Conservation (phyloP, 2,329 filamentous ascomycete species). For the Colletotrichum kahawae region DNA sequence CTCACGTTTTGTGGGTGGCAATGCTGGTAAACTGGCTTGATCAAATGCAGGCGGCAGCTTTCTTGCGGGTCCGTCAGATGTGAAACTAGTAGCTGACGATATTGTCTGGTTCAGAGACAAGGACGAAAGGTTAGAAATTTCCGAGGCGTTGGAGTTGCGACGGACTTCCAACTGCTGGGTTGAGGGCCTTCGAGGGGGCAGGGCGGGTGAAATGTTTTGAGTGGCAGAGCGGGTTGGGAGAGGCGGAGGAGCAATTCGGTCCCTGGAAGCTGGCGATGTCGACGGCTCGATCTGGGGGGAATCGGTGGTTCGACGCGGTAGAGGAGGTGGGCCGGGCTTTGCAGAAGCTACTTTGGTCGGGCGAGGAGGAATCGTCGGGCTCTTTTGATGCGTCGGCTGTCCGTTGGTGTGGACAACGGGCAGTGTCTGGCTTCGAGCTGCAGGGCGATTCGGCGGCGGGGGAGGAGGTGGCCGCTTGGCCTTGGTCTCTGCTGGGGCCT, state of each 20-base stretch:
- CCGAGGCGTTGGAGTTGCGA: slow-evolving; percentile 63
- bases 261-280: slow-evolving; percentile 28
- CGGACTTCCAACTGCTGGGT: slow-evolving; percentile 48
- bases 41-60: slow-evolving; percentile 63
- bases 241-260: slow-evolving; percentile 37
- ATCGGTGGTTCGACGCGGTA: slow-evolving; percentile 42
- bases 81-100: slow-evolving; percentile 54
- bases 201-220: slow-evolving; percentile 46
- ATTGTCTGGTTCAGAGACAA: slow-evolving; percentile 51
- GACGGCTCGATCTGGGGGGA: slow-evolving; percentile 25
- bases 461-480: slow-evolving; percentile 49
- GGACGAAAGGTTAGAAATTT: slow-evolving; percentile 58
- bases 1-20: slow-evolving; percentile 62
- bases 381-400: slow-evolving; percentile 26
- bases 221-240: slow-evolving; percentile 43
- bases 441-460: slow-evolving; percentile 47
- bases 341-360: slow-evolving; percentile 29
- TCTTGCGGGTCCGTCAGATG: slow-evolving; percentile 48
- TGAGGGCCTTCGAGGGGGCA: slow-evolving; percentile 56
- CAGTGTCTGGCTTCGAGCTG: slow-evolving; percentile 39
- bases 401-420: slow-evolving; percentile 35
- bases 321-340: slow-evolving; percentile 37
- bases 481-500: slow-evolving; percentile 35
- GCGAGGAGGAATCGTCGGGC: slow-evolving; percentile 45
- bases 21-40: slow-evolving; percentile 59